These are phyloP conservation scores for Nicotiana undulata DNA, from an alignment of 257 asterid species.

Conservation along the genomic window DNA sequence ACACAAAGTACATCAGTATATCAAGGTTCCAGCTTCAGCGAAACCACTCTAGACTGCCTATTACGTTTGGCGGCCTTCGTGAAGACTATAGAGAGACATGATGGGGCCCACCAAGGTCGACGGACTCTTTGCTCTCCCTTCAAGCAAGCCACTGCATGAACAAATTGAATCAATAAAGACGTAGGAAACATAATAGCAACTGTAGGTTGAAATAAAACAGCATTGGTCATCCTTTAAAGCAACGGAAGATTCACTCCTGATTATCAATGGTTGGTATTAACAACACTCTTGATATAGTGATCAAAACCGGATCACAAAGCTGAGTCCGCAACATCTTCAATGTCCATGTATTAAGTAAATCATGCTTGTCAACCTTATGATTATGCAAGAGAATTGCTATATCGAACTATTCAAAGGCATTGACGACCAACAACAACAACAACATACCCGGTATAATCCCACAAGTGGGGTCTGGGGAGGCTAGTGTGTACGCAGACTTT, in stretches of 20 bases:
- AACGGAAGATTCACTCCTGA: not conserved
- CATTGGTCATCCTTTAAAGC: not conserved
- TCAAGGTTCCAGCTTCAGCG: conserved; percentile 96
- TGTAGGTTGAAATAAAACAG: not conserved
- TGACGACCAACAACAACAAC: no score
- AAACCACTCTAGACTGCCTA: conserved; percentile 90
- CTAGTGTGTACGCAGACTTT: no score
- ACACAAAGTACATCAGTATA: conserved; percentile 18
- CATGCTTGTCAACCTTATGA: not conserved
- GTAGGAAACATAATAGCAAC: not conserved
- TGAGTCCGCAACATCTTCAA: not conserved
- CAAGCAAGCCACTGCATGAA: conserved; percentile 79
- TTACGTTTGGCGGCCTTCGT: conserved; percentile 71
- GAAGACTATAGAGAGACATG: conserved; percentile 62
- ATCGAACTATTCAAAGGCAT: not conserved
- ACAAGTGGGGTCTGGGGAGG: no score
- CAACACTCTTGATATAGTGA: not conserved
- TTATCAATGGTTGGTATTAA: not conserved
- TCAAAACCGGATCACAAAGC: not conserved
- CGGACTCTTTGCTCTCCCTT: conserved; percentile 95
- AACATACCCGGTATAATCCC: no score
- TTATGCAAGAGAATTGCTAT: not conserved
- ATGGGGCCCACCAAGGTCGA: conserved; percentile 97
- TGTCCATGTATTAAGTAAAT: not conserved
- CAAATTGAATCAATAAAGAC: not conserved